These are phyloP conservation scores for Penicillium turbatum DNA, from an alignment of 495 filamentous ascomycete species.

Conservation along the genomic window DNA sequence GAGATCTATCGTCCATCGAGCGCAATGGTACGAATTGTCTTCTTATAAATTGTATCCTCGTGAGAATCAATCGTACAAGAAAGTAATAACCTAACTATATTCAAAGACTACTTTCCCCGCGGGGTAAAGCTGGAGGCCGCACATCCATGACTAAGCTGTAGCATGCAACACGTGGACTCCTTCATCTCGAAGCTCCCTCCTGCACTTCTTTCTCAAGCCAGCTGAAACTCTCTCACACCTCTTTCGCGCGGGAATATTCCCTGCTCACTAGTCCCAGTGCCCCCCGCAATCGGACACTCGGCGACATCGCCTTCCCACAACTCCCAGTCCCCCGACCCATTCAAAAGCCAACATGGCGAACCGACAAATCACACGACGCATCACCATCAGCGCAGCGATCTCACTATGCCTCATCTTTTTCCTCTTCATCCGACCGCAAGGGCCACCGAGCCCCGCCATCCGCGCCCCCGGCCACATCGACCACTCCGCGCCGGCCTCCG, in stretches of 20 bases:
- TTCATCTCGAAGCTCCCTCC: not conserved
- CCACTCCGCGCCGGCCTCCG: conserved; percentile 19
- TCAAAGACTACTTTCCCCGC: not conserved
- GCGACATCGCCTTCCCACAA: not conserved
- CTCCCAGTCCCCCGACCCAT: not conserved
- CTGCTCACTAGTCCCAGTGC: not conserved
- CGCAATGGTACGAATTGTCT: not conserved
- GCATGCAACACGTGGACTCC: not conserved
- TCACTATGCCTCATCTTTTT: conserved; percentile 37
- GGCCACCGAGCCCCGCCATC: conserved; percentile 38
- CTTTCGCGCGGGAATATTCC: not conserved
- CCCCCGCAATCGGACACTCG: conserved; percentile 3
- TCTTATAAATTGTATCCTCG: not conserved
- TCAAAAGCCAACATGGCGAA: conserved; percentile 32
- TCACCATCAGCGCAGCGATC: conserved; percentile 35
- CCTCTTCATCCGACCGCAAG: conserved; percentile 40
- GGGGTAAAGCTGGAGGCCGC: not conserved
- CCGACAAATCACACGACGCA: conserved; percentile 41
- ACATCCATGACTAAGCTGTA: not conserved
- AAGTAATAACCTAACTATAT: not conserved
- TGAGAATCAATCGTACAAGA: not conserved
- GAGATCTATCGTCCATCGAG: not conserved
- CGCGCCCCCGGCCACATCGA: conserved; percentile 43
- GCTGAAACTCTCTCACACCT: not conserved
- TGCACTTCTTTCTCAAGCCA: not conserved